Conservation (phyloP, 1,139 yeast genomes). For the Diutina sp. region DNA sequence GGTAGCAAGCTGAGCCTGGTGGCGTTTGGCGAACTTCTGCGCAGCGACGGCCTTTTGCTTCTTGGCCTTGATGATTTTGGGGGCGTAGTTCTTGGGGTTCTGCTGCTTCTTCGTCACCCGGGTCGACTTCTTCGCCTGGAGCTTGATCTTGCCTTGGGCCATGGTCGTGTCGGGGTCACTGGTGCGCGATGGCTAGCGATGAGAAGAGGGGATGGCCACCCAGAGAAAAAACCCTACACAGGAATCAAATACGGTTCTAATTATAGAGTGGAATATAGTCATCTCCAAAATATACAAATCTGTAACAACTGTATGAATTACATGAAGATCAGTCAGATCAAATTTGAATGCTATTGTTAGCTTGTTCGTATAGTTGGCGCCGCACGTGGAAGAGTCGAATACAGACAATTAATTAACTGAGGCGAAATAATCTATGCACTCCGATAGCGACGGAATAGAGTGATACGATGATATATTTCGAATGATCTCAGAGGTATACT, state of each 20-base stretch:
- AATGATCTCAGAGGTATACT: too few species aligned
- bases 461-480: too few species aligned
- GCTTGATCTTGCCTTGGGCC: constrained; percentile 47
- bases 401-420: background rate
- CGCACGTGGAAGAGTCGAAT: background rate
- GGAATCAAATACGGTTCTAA: too few species aligned
- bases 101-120: constrained; percentile 40
- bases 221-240: too few species aligned
- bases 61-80: constrained; percentile 59
- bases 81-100: constrained; percentile 68
- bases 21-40: constrained; percentile 38
- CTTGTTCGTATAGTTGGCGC: background rate
- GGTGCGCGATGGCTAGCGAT: background rate
- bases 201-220: background rate
- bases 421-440: background rate
- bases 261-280: too few species aligned
- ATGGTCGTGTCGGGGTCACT: constrained; percentile 11
- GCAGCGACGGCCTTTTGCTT: constrained; percentile 36
- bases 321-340: too few species aligned
- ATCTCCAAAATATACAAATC: too few species aligned
- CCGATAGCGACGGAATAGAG: background rate
- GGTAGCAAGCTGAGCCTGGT: constrained; percentile 42
- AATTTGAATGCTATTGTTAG: too few species aligned
- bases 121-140: constrained; percentile 30
- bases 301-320: too few species aligned